Base-by-base conservation (phyloP, 2,329 filamentous ascomycete species). In the Rhinocladiella similis region DNA sequence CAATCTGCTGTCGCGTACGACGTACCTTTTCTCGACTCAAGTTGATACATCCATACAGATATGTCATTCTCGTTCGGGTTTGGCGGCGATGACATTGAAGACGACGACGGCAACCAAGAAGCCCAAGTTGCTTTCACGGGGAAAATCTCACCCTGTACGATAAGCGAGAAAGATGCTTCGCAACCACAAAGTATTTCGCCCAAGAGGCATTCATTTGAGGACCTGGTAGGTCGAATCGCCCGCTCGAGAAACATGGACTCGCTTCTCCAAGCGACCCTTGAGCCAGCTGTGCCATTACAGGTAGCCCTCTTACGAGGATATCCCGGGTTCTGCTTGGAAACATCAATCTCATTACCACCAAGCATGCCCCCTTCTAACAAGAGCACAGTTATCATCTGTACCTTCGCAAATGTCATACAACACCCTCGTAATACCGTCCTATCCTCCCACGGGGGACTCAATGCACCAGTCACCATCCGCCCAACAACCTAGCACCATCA, bases 361-460 rank as follows among this genome's bases (percentile, higher is more conserved):
- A 16, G 16, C 51, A 35, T 53, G 10, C n/a, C 14, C n/a, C 46
- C 38, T 45, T 50, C 57, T 58, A 29, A 54, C 47, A 25, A 25
- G 9, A 14, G 22, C 47, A 25, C 43, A 61, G 53, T 39, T 62
- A 38, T 43, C 53, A 19, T 57, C 53, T 5, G 19, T 62, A 2
- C 84, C 84, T 18, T 82, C 82, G 43, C 81, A 82, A 68, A 73
- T 87, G 53, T 83, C 80, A 61, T 87, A 82, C 71, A 81, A 79
- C 66, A 79, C 71, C 14, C 70, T 83, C 73, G 5, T 72, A 74
- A 19, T 57, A 16, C 33, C 41, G 10, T 10, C 18, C 74, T 74
- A 47, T 65, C 68, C 56, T 69, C 65, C 5, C 57, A 73, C 1
- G 61, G 63, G 48, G 36, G 36, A 47, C 18, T 16, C 25, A 4